Evolutionary conservation across 768 basidiomycete species (phyloP).

Genomic region (Xerocomus brunneocitrinus): DNA sequence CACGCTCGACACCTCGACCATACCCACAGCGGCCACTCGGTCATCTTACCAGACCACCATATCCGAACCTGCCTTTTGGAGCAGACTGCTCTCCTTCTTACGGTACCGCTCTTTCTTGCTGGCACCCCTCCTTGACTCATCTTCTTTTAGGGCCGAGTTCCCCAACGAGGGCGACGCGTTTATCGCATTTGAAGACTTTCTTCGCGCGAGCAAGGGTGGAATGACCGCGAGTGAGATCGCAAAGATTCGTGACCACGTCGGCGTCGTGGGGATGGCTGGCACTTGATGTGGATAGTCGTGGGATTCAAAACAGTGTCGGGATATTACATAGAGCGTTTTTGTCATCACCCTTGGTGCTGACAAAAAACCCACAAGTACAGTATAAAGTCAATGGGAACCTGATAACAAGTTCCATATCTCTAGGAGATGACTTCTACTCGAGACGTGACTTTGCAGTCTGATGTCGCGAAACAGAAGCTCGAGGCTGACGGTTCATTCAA

Average conservation of each 20-base stretch:
- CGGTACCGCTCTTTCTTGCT: conserved; percentile 31
- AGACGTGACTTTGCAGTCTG: conserved; percentile 39
- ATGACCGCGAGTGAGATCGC: conserved; percentile 87
- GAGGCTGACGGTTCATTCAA: conserved; percentile 66
- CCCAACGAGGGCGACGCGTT: conserved; percentile 57
- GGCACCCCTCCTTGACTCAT: background rate
- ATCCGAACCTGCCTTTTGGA: conserved; percentile 80
- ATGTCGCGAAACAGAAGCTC: conserved; percentile 52
- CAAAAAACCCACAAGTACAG: background rate
- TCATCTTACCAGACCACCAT: conserved; percentile 43
- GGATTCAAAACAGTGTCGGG: background rate
- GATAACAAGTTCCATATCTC: too few species aligned
- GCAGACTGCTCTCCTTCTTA: conserved; percentile 59
- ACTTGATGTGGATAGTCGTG: conserved; percentile 26
- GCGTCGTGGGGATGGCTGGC: conserved; percentile 86
- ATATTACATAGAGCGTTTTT: conserved; percentile 8
- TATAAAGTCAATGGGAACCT: background rate
- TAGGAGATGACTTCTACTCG: background rate
- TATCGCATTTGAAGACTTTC: conserved; percentile 80
- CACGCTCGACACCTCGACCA: conserved; percentile 56
- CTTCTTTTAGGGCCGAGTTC: conserved; percentile 52
- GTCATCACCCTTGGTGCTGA: conserved; percentile 2
- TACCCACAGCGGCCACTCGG: conserved; percentile 37
- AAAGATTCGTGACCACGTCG: conserved; percentile 84
- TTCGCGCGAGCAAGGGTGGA: conserved; percentile 73